These are phyloP conservation scores for Entomortierella beljakovae DNA, from an alignment of 192 early-diverging fungal genomes.

Conservation along the genomic window DNA sequence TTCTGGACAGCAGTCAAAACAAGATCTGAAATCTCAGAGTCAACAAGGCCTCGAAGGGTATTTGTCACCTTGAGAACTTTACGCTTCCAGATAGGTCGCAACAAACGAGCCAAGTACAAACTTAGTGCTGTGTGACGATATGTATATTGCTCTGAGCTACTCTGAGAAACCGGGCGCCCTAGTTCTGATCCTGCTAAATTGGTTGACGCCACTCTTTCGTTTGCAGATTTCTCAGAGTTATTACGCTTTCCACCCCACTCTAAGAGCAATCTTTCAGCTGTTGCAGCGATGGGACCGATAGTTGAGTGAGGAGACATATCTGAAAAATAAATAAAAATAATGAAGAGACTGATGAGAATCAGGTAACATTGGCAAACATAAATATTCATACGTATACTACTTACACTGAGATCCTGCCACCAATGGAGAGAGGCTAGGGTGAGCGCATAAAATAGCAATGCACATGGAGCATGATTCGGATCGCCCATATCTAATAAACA, in stretches of 20 bases:
- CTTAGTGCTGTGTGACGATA: conserved; percentile 82
- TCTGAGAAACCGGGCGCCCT: conserved; percentile 45
- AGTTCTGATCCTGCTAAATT: conserved; percentile 38
- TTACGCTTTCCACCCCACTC: conserved; percentile 51
- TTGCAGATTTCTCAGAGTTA: conserved; percentile 7
- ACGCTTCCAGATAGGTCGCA: conserved; percentile 82
- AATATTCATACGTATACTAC: not conserved
- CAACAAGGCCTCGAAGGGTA: conserved; percentile 15
- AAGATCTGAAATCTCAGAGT: conserved; percentile 39
- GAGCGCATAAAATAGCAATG: conserved; percentile 73
- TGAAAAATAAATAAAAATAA: conserved; percentile 2
- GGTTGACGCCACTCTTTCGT: conserved; percentile 15
- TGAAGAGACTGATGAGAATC: not conserved
- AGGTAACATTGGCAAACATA: not conserved
- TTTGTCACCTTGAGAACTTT: conserved; percentile 41
- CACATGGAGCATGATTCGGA: conserved; percentile 90
- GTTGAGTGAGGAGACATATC: conserved; percentile 33
- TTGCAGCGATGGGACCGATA: conserved; percentile 34
- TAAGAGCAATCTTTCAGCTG: conserved; percentile 41
- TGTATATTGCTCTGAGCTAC: conserved; percentile 65
- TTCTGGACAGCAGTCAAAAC: conserved; percentile 47
- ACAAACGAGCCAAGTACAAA: conserved; percentile 76
- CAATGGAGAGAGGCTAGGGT: conserved; percentile 21
- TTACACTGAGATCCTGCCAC: conserved; percentile 39
- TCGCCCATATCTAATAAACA: conserved; percentile 61